A percentile compares a stretch with the other conserved stretches of the same genome.
These are phyloP conservation scores for Ceratobasidium sp. DNA, from an alignment of 1,284 basidiomycete species.

Conservation along the genomic window DNA sequence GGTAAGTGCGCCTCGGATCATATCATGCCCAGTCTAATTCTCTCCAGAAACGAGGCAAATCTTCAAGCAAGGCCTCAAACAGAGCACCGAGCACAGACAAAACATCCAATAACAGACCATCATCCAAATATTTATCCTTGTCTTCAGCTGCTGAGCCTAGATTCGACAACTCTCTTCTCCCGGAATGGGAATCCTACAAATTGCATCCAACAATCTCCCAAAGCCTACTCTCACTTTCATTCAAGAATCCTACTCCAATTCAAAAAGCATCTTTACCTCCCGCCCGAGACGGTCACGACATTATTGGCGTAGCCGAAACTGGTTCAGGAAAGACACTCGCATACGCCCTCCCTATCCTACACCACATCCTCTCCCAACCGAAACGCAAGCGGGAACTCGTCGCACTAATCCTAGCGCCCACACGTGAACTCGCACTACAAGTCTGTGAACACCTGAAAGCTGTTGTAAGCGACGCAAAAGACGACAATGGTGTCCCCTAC, in stretches of 20 bases:
- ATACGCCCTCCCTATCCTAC: conserved; percentile 89
- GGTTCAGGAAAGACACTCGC: conserved; percentile 98
- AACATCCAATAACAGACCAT: neutral
- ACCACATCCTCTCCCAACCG: conserved; percentile 69
- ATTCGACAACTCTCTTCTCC: conserved; percentile 60
- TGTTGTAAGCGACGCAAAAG: neutral
- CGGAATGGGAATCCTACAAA: conserved; percentile 69
- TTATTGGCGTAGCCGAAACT: conserved; percentile 92
- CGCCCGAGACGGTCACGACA: conserved; percentile 70
- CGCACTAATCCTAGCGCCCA: conserved; percentile 90
- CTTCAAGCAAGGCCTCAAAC: conserved; percentile 42
- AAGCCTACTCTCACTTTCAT: conserved; percentile 73
- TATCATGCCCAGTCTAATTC: conserved; percentile 32
- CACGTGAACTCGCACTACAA: conserved; percentile 94
- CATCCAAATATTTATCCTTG: neutral
- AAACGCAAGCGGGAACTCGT: conserved; percentile 60
- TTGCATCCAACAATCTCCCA: conserved; percentile 74
- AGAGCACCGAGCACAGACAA: conserved; percentile 36
- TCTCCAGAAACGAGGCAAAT: conserved; percentile 43
- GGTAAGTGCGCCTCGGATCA: conserved; percentile 52
- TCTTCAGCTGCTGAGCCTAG: neutral
- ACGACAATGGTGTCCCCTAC: conserved; percentile 55
- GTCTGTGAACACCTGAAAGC: conserved; percentile 85
- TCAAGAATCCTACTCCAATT: conserved; percentile 85
- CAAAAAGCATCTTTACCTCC: conserved; percentile 80